Base-by-base conservation (phyloP, 768 basidiomycete genomes). In the Chalciporus piperatus region DNA sequence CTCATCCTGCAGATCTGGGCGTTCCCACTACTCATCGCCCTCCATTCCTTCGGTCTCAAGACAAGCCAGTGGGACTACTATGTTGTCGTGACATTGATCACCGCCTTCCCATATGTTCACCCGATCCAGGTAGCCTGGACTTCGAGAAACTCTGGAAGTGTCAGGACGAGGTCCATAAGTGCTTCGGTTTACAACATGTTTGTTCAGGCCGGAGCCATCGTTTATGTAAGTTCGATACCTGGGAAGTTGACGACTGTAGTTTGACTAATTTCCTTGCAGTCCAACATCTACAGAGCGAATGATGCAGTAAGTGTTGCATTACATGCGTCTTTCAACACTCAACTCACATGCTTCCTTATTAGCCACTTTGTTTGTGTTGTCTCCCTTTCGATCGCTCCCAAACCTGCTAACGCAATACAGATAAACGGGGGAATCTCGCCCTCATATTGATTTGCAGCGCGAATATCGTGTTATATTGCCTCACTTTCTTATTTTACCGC, bases 1-100 rank as follows among this genome's bases (percentile, higher is more conserved):
- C 66, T 84, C 22, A 64, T 82, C 27, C 70, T 80, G 13, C 77
- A 84, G 50, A 45, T 85, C 47, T 87, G 84, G 84, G 79, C 81
- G 1, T 66, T 87, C 6, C 81, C 82, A 3, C 74, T 84, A 23
- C 72, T 87, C 38, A 72, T 84, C 47, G 77, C 78, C 1, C 70
- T 84, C 1, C 79, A 79, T 57, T 77, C 77, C 4, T 80, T 84
- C 63, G 68, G 70, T 55, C 48, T 54, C 20, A 46, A 70, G 1
- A 81, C 81, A 2, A 78, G 75, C 12, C 78, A 77, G 61, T 83
- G 81, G 81, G 76, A 73, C 3, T 80, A 80, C 60, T 83, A 69
- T 56, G 72, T 71, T 0, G 79, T 83, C 12, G 76, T 82, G 19
- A 74, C 75, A 0, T 68, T 84, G 23, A 70, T 83, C 25, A 76